A percentile compares a stretch with the other conserved stretches of the same genome.
phyloP scores from a whole-genome alignment of 148 eudicot genomes.

The Chenopodium suecicum region DNA sequence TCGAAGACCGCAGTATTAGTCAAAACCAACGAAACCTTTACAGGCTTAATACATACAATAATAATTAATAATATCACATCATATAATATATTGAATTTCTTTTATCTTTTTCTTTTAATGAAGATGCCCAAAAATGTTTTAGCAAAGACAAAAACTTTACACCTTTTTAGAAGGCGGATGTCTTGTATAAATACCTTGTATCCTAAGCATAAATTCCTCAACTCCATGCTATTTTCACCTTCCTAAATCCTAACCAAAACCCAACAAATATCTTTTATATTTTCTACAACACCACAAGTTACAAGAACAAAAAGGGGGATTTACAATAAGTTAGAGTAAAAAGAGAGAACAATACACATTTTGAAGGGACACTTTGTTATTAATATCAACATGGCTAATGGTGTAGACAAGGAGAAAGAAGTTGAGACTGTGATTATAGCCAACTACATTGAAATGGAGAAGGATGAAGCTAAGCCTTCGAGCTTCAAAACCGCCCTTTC shows the following conservation, averaged over 20 bases:
- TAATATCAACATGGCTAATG: constrained; percentile 28
- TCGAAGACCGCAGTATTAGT: constrained; percentile 33
- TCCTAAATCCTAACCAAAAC: constrained; percentile 13
- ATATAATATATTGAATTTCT: background rate
- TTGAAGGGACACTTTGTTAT: background rate
- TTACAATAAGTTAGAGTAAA: background rate
- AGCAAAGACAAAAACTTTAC: constrained; percentile 33
- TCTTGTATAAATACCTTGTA: constrained; percentile 28
- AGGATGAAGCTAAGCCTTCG: constrained; percentile 39
- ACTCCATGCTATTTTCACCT: constrained; percentile 3
- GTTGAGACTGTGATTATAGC: constrained; percentile 67
- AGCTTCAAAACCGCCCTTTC: constrained; percentile 57
- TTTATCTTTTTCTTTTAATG: background rate
- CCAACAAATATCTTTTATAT: constrained; percentile 5
- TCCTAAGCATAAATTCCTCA: constrained; percentile 20
- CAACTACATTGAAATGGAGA: constrained; percentile 85
- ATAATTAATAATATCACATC: too few species aligned
- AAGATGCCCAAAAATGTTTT: background rate
- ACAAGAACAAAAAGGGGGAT: background rate
- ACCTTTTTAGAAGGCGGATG: constrained; percentile 29
- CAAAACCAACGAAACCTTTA: constrained; percentile 22
- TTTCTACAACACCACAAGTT: background rate
- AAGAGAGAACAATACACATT: background rate
- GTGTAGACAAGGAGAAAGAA: constrained; percentile 42
- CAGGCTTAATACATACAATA: background rate